Evolutionary conservation across 768 basidiomycete genomes (phyloP).

Genomic region (Termitomyces sp.): DNA sequence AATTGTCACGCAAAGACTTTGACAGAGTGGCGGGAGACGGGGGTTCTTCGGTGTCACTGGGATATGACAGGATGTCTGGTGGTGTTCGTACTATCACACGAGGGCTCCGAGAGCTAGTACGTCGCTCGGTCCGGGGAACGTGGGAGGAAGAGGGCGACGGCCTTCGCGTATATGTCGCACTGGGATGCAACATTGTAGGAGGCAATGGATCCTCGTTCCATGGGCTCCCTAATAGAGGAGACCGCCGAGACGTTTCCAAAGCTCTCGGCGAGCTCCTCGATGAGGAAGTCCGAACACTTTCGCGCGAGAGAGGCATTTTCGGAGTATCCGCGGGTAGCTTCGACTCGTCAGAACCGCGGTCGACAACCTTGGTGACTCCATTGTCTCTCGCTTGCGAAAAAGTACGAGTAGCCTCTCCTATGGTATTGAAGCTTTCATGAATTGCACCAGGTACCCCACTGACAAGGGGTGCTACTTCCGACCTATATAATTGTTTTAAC

Average conservation of each 20-base stretch:
- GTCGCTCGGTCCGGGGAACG: constrained; percentile 1
- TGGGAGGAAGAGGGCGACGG: constrained; percentile 6
- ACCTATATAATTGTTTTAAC: constrained; percentile 25
- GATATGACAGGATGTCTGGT: constrained; percentile 11
- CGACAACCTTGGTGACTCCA: constrained; percentile 25
- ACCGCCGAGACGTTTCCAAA: constrained; percentile 2
- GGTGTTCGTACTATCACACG: constrained; percentile 25
- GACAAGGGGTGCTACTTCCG: constrained; percentile 37
- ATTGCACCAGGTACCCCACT: constrained; percentile 35
- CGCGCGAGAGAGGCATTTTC: neutral
- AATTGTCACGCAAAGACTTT: neutral
- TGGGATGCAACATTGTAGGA: constrained; percentile 6
- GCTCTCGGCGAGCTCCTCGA: constrained; percentile 9
- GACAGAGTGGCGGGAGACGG: neutral
- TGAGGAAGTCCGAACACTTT: neutral
- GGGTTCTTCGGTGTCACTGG: constrained; percentile 7
- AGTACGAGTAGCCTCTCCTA: constrained; percentile 32
- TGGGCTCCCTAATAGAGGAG: constrained; percentile 1
- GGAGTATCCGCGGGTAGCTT: neutral
- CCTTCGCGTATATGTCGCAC: constrained; percentile 11
- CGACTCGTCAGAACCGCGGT: neutral
- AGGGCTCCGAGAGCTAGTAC: constrained; percentile 9
- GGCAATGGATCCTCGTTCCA: neutral
- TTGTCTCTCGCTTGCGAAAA: constrained; percentile 22
- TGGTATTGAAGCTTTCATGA: constrained; percentile 35